Evolutionary conservation across 2,329 filamentous ascomycete genomes (phyloP), one percentile per base, ranked within the genome.

Genomic region (Hymenoscyphus albidus): DNA sequence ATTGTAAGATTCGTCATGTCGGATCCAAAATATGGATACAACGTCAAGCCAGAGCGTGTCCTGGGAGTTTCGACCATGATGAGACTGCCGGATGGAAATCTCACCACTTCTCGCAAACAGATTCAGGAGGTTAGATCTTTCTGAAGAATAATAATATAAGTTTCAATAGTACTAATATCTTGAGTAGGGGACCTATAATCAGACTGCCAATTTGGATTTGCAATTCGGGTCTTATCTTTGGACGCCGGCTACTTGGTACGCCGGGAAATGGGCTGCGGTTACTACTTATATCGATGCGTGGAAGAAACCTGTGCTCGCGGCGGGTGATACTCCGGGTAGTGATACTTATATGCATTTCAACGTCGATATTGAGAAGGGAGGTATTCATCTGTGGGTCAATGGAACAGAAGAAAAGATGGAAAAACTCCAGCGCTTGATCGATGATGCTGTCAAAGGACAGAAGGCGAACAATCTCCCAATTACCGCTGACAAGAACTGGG

Each of bases 311-410:
- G 44, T 51, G 10, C 44, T 51, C 10, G 44, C 44, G 1, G 44
- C n/a, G 9, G 44, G 44, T 22, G 44, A 51, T 22, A 51, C 44
- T 12, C 44, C 44, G 18, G 44, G 44, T 3, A 22, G n/a, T 4
- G 44, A 51, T 22, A 51, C 44, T 10, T 51, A 51, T n/a, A 51
- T 27, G 44, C 44, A 51, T 51, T 51, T 51, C 18, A 51, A 51
- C 3, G 44, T 51, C 5, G 44, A 51, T 51, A 16, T 51, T 22
- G 44, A 51, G n/a, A 51, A 51, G 44, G 44, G 44, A 27, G 44
- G 44, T 22, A 18, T 51, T 51, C 44, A 51, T 51, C 44, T 51
- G 44, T 51, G 44, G 44, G 22, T 51, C 44, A 51, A 51, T n/a
- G 7, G 18, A 13, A 22, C 44, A 18, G 44, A 22, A 22, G 18